A percentile compares a stretch with the other conserved stretches of the same genome.
These are phyloP conservation scores for Neonectria sp. DNA, from an alignment of 2,329 filamentous ascomycete genomes.

Conservation along the genomic window DNA sequence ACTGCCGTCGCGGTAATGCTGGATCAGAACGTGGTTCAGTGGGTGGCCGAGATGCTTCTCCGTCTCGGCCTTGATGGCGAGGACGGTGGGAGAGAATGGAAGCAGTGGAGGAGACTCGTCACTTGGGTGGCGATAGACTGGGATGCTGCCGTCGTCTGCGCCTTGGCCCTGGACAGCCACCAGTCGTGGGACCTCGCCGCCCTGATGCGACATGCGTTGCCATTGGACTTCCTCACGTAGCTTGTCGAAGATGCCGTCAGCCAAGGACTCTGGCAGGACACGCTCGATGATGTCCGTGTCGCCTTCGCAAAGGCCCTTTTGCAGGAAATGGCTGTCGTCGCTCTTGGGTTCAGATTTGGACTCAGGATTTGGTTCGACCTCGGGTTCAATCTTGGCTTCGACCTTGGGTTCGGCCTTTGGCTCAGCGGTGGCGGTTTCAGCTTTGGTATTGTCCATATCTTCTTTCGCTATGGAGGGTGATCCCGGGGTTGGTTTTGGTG, in stretches of 20 bases:
- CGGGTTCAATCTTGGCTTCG: neutral
- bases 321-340: constrained; percentile 40
- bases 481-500: constrained; percentile 14
- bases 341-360: constrained; percentile 17
- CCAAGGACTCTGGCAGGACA: constrained; percentile 73
- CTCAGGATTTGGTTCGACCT: neutral
- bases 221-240: constrained; percentile 84
- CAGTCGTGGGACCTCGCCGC: constrained; percentile 90
- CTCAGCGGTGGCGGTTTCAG: neutral
- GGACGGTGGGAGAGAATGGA: constrained; percentile 82
- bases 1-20: constrained; percentile 88
- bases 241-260: constrained; percentile 75
- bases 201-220: constrained; percentile 94
- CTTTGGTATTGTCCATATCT: constrained; percentile 27
- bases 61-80: constrained; percentile 76
- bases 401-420: constrained; percentile 10
- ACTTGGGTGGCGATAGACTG: constrained; percentile 94
- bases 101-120: constrained; percentile 87
- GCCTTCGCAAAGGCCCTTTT: constrained; percentile 79
- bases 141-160: constrained; percentile 78
- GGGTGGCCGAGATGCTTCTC: constrained; percentile 83
- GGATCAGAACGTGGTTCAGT: constrained; percentile 93
- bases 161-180: constrained; percentile 90
- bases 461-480: constrained; percentile 9
- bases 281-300: constrained; percentile 83